Evolutionary conservation across 495 filamentous ascomycete genomes (phyloP), one percentile per base, ranked within the genome.

Genomic region (Aspergillus biplanus): DNA sequence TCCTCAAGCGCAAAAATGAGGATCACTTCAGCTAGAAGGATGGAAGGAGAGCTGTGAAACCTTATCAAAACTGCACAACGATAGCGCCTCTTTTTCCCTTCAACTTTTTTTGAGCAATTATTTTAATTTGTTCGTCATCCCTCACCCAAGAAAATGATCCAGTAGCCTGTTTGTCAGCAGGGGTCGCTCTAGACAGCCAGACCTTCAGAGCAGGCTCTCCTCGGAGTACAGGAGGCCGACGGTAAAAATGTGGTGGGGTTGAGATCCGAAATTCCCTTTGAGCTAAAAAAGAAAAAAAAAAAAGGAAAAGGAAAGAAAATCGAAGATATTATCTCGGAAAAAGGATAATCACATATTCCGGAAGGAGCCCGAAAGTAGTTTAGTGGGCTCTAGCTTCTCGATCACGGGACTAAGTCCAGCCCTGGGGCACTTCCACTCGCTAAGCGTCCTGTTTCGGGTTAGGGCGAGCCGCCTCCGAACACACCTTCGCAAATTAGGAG

Each of bases 331-430:
- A 66, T 65, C 61, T 66, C 64, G 65, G 65, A 56, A 13, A 13
- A 13, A 18, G 67, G 61, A 66, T 33, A 56, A 73, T 47, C 8
- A n/a, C 18, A 66, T 71, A 50, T 18, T 71, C 71, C 70, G 66
- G 13, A 6, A n/a, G 3, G 2, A 1, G 21, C 9, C 48, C 62
- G 11, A 32, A 65, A 61, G 15, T 0, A 53, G 68, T 56, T 52
- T 72, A 69, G 73, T 52, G 61, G 32, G 21, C 0, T 6, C 6
- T 56, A 21, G 16, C 5, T 59, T 16, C 33, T 11, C 33, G 21
- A 69, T 77, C 78, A 79, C 75, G 73, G 71, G 78, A 77, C 68
- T 72, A 73, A 67, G 69, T 63, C 68, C 74, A 79, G 67, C 69
- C 77, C 77, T 76, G 73, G 72, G 65, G 60, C 62, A 65, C 32